A percentile compares a stretch with the other conserved stretches of the same genome.
These are phyloP conservation scores for Coprinopsis sp. DNA, from an alignment of 768 basidiomycete species.

Conservation along the genomic window DNA sequence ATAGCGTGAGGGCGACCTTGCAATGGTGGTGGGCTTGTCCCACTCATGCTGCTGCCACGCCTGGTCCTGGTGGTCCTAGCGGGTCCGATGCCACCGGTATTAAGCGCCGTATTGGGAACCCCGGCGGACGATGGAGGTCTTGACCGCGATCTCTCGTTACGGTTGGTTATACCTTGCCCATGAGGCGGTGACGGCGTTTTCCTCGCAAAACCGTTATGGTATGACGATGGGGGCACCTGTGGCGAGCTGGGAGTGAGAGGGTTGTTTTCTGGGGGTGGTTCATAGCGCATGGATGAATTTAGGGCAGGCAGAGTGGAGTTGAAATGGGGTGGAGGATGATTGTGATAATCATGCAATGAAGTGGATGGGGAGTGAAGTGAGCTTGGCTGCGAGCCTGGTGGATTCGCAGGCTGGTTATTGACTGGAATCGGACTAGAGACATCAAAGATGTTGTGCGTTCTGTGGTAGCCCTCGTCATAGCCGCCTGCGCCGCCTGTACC, in stretches of 20 bases:
- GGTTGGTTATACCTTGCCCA: slow-evolving; percentile 14
- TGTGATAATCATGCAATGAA: slow-evolving; percentile 20
- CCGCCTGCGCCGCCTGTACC: slow-evolving; percentile 3
- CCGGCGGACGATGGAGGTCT: slow-evolving; percentile 12
- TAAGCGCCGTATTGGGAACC: slow-evolving; percentile 10
- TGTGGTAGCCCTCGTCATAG: slow-evolving; percentile 12
- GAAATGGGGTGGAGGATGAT: slow-evolving; percentile 32
- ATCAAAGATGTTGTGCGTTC: slow-evolving; percentile 56
- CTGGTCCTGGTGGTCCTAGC: slow-evolving; percentile 51
- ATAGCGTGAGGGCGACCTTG: slow-evolving; percentile 57
- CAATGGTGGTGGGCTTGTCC: slow-evolving; percentile 48
- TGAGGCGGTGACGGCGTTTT: slow-evolving; percentile 32
- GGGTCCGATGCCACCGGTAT: slow-evolving; percentile 39
- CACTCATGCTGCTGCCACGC: slow-evolving; percentile 56
- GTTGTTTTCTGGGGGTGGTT: slow-evolving; percentile 34
- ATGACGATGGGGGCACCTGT: slow-evolving; percentile 18
- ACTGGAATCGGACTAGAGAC: slow-evolving; percentile 41
- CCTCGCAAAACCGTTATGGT: slow-evolving; percentile 16
- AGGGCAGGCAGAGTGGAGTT: slow-evolving; percentile 48
- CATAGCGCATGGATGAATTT: slow-evolving; percentile 48
- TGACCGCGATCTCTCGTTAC: slow-evolving; percentile 11
- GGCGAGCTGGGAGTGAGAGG: slow-evolving; percentile 27
- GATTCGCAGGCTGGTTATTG: slow-evolving; percentile 19
- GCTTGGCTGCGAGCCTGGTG: slow-evolving; percentile 8
- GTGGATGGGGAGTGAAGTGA: slow-evolving; percentile 21